These are phyloP conservation scores for Bruguiera gymnorhiza DNA, from an alignment of 345 rosid genomes.

Conservation along the genomic window DNA sequence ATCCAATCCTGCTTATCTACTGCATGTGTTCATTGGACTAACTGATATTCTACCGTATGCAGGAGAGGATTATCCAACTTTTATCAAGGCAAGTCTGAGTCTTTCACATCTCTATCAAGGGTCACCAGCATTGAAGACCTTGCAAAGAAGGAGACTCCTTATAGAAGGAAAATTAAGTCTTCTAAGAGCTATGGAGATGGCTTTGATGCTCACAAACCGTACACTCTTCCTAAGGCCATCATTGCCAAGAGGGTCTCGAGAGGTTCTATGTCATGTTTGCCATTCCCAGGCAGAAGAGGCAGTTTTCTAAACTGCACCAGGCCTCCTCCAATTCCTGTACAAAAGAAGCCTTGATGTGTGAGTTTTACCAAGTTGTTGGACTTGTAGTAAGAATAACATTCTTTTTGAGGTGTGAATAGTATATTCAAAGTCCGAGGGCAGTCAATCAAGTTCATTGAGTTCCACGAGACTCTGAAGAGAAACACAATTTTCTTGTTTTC, in stretches of 20 bases:
- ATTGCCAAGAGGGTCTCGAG: constrained; percentile 40
- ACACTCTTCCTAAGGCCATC: constrained; percentile 32
- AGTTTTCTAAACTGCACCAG: constrained; percentile 21
- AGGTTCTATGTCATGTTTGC: constrained; percentile 18
- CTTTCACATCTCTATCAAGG: constrained; percentile 70
- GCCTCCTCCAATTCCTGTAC: constrained; percentile 38
- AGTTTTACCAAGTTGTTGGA: neutral
- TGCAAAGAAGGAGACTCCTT: constrained; percentile 42
- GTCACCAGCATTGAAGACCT: constrained; percentile 62
- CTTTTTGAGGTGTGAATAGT: neutral
- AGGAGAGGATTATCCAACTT: constrained; percentile 77
- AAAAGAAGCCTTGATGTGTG: constrained; percentile 29
- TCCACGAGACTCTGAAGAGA: neutral
- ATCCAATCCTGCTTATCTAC: neutral
- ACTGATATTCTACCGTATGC: neutral
- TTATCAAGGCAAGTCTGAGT: constrained; percentile 75
- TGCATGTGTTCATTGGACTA: neutral
- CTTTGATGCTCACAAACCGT: constrained; percentile 30
- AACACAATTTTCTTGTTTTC: too few relatives aligned
- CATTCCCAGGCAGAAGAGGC: constrained; percentile 24
- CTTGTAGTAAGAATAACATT: neutral
- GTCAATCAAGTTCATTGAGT: neutral
- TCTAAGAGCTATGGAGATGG: constrained; percentile 53
- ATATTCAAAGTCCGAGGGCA: neutral
- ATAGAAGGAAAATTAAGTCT: constrained; percentile 33